A percentile compares a stretch with the other conserved stretches of the same genome.
phyloP scores from a whole-genome alignment of 306 rosid genomes.

The Fragaria vesca region DNA sequence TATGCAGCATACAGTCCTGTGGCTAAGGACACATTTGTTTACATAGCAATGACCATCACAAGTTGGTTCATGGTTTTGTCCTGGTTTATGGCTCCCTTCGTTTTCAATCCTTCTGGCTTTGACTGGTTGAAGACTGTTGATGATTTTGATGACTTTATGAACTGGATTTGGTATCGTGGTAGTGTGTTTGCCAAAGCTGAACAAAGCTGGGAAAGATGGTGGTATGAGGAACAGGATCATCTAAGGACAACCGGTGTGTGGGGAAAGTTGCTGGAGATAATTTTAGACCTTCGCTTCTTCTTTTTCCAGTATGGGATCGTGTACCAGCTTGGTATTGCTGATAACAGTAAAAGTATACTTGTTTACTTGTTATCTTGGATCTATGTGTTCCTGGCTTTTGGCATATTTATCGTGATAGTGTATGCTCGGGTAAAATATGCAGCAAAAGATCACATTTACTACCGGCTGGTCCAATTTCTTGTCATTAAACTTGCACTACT shows the following conservation, averaged over 20 bases:
- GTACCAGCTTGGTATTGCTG: constrained; percentile 70
- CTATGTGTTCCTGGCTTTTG: constrained; percentile 55
- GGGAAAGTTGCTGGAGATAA: constrained; percentile 76
- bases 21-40: constrained; percentile 56
- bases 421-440: constrained; percentile 59
- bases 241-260: constrained; percentile 62
- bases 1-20: constrained; percentile 66
- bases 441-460: constrained; percentile 69
- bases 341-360: constrained; percentile 56
- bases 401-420: constrained; percentile 50
- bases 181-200: constrained; percentile 87
- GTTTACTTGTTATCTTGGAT: constrained; percentile 85
- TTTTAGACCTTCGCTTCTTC: constrained; percentile 82
- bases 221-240: constrained; percentile 94
- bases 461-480: constrained; percentile 69
- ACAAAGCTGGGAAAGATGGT: constrained; percentile 96
- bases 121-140: constrained; percentile 88
- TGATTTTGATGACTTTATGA: constrained; percentile 79
- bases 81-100: constrained; percentile 83
- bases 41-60: constrained; percentile 68
- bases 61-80: constrained; percentile 83
- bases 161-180: constrained; percentile 75
- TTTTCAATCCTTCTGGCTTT: constrained; percentile 84
- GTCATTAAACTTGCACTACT: constrained; percentile 45
- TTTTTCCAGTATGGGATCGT: constrained; percentile 76